phyloP scores from a whole-genome alignment of 345 rosid genomes.

The Clarkia xantiana region DNA sequence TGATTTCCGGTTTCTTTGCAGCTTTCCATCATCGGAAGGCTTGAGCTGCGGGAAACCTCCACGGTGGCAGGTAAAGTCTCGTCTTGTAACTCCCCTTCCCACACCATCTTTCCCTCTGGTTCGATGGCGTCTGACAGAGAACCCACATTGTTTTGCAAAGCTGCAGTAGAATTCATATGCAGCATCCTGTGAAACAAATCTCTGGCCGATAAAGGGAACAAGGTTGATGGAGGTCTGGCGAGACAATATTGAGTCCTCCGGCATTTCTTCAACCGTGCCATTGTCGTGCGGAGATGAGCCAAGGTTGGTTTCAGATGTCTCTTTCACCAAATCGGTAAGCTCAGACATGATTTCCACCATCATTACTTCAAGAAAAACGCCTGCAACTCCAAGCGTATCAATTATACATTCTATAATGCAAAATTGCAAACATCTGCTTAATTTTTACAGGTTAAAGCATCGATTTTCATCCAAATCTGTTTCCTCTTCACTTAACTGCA shows the following conservation, averaged over 20 bases:
- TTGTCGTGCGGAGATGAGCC: constrained; percentile 32
- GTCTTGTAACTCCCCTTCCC: constrained; percentile 47
- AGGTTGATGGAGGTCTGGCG: constrained; percentile 45
- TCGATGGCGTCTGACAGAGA: constrained; percentile 45
- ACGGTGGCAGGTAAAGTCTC: constrained; percentile 52
- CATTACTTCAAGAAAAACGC: constrained; percentile 2
- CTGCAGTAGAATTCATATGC: constrained; percentile 54
- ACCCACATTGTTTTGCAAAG: constrained; percentile 51
- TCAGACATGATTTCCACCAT: constrained; percentile 23
- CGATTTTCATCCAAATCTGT: not conserved
- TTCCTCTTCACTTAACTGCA: no score
- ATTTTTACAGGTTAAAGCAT: not conserved
- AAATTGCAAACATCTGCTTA: not conserved
- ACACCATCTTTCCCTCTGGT: constrained; percentile 54
- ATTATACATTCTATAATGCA: not conserved
- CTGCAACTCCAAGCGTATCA: constrained; percentile 9
- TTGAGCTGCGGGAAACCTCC: constrained; percentile 44
- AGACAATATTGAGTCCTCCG: constrained; percentile 34
- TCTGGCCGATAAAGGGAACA: constrained; percentile 42
- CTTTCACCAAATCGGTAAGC: constrained; percentile 23
- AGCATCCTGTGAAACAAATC: constrained; percentile 52
- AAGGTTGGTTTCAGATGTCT: constrained; percentile 30
- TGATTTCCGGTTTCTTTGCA: constrained; percentile 47
- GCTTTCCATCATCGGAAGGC: constrained; percentile 38
- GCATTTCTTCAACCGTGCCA: constrained; percentile 24